These are phyloP conservation scores for Boletus reticuloceps DNA, from an alignment of 768 basidiomycete genomes.

Conservation along the genomic window DNA sequence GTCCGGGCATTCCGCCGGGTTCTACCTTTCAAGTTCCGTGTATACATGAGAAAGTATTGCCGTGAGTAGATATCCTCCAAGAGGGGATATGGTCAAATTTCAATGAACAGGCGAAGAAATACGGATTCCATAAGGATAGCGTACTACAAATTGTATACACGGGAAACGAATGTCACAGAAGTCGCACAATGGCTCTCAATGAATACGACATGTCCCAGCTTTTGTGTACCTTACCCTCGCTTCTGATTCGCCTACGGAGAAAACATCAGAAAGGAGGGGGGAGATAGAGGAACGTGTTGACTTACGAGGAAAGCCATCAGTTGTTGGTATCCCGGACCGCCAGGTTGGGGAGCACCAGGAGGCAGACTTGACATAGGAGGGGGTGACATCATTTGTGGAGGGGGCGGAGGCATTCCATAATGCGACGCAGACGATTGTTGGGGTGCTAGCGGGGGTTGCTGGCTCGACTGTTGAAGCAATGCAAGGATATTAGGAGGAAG, in stretches of 20 bases:
- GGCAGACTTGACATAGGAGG: conserved; percentile 41
- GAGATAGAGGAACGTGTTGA: conserved; percentile 23
- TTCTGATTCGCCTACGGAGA: conserved; percentile 27
- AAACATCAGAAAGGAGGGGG: neutral
- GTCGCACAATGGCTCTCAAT: neutral
- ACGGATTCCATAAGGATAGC: conserved; percentile 29
- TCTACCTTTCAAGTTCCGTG: too few relatives aligned
- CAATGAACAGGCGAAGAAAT: conserved; percentile 2
- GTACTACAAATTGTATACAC: conserved; percentile 16
- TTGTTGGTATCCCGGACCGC: conserved; percentile 53
- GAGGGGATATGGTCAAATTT: neutral
- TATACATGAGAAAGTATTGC: too few relatives aligned
- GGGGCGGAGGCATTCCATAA: conserved; percentile 41
- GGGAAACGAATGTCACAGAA: neutral
- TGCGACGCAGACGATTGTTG: conserved; percentile 27
- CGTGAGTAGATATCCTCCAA: too few relatives aligned
- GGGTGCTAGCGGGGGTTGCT: conserved; percentile 32
- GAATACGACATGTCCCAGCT: neutral
- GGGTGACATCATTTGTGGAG: conserved; percentile 44
- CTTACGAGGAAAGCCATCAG: conserved; percentile 70
- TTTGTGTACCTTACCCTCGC: conserved; percentile 13
- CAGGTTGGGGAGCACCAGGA: conserved; percentile 41
- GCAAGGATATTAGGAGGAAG: conserved; percentile 72
- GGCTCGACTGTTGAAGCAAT: conserved; percentile 53
- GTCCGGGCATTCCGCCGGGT: too few relatives aligned